Evolutionary conservation across 1,139 yeast genomes (phyloP), one percentile per base, ranked within the genome.

Genomic region (Suhomyces atakaporum): DNA sequence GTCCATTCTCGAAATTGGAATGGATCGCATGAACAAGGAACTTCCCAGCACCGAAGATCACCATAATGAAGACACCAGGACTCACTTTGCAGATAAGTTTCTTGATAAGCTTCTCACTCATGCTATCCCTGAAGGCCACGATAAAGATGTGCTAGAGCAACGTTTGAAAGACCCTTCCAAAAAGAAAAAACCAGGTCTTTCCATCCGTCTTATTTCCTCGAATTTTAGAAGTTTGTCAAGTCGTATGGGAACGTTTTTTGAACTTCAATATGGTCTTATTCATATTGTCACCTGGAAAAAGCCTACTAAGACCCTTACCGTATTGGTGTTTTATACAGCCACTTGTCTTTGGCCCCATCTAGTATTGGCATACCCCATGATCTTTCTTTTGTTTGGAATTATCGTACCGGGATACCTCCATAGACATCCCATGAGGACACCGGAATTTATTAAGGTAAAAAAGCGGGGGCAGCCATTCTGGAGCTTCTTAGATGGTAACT

Each of bases 291-390:
- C 83, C 1, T 84, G 92, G 92, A 74, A 73, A 39, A 64, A 66
- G 26, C 85, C 87, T 0, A 58, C 80, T 0, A 70, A 75, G 42
- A 83, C 90, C 0, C 48, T 83, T 10, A 62, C 78, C 2, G 57
- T 62, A 13, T 56, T 82, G 38, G 64, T 80, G 7, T 46, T 75
- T 4, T 77, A 81, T 41, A 79, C 89, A 0, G 67, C 79, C 41
- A 66, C 77, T 2, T 80, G 86, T 50, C 59, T 84, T 29, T 75
- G 85, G 64, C 96, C 96, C 0, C 81, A 81, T 53, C 61, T 85
- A 34, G 66, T 87, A 6, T 58, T 83, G 25, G 73, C 81, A 1
- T 65, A 81, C 27, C 96, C 97, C 0, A 53, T 85, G 25, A 44
- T 82, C 1, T 73, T 68, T 34, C 40, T 86, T 4, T 55, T 84